A percentile compares a stretch with the other conserved stretches of the same genome.
phyloP scores from a whole-genome alignment of 2,329 filamentous ascomycete species.

The Dactylellina parvicollis region DNA sequence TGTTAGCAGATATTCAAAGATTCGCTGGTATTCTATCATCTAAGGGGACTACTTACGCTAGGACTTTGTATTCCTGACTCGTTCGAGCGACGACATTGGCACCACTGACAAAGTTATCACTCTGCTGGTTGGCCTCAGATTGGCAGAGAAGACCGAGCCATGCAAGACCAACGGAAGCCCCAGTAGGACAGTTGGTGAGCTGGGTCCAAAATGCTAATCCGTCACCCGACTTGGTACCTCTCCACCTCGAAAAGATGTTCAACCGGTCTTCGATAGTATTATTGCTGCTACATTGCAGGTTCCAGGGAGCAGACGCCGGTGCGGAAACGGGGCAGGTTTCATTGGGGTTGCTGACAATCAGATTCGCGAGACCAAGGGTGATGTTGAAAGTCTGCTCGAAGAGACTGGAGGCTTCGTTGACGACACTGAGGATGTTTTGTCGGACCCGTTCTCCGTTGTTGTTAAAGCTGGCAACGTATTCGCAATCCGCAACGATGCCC shows the following conservation, averaged over 20 bases:
- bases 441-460: conserved; percentile 66
- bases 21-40: background rate
- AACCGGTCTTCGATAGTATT: conserved; percentile 78
- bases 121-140: conserved; percentile 65
- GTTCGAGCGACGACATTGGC: conserved; percentile 91
- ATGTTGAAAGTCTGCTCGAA: conserved; percentile 96
- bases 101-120: conserved; percentile 78
- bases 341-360: conserved; percentile 77
- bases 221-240: conserved; percentile 76
- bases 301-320: conserved; percentile 79
- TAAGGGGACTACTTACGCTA: conserved; percentile 67
- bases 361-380: conserved; percentile 85
- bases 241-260: conserved; percentile 88
- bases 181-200: conserved; percentile 81
- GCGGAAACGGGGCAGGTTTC: conserved; percentile 74
- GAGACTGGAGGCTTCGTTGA: conserved; percentile 82
- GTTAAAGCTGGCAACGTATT: conserved; percentile 79
- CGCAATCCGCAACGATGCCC: conserved; percentile 92
- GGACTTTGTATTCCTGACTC: conserved; percentile 88
- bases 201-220: conserved; percentile 93
- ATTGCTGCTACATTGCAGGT: conserved; percentile 73
- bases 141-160: conserved; percentile 91
- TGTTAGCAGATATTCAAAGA: conserved; percentile 13
- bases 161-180: conserved; percentile 85
- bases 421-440: conserved; percentile 79